Conservation (phyloP, 805 yeast species). For the Debaryomyces maramus region DNA sequence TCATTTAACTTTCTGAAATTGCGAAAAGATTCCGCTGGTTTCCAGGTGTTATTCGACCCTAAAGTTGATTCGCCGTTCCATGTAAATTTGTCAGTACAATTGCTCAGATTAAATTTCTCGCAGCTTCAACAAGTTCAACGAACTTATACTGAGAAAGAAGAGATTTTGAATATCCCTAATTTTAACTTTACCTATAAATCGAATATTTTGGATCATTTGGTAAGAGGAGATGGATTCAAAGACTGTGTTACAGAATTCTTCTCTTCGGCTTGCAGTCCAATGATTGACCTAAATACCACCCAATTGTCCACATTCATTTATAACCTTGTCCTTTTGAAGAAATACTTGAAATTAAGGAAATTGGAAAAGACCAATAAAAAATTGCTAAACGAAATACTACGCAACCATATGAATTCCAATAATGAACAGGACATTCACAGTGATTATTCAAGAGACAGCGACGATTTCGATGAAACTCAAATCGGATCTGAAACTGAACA, state of each 20-base stretch:
- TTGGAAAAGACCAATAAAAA: conserved; percentile 7
- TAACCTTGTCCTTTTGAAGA: conserved; percentile 31
- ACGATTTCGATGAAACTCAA: conserved; percentile 5
- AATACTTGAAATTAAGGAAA: conserved; percentile 23
- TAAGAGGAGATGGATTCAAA: conserved; percentile 36
- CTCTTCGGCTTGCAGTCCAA: conserved; percentile 38
- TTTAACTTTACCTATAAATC: conserved; percentile 35
- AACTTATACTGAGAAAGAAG: conserved; percentile 17
- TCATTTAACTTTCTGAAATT: conserved; percentile 25
- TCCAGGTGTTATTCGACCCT: conserved; percentile 36
- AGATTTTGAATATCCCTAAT: conserved; percentile 36
- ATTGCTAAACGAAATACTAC: neutral
- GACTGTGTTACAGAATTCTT: conserved; percentile 38
- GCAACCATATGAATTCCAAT: neutral
- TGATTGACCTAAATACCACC: conserved; percentile 35
- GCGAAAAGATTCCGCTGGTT: conserved; percentile 34
- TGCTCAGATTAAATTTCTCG: conserved; percentile 27
- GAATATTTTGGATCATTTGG: conserved; percentile 33
- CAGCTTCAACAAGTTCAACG: conserved; percentile 5
- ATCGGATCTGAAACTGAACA: conserved; percentile 11
- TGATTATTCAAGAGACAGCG: no score
- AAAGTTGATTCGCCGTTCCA: conserved; percentile 33
- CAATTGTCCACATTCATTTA: conserved; percentile 34
- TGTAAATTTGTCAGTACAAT: conserved; percentile 31
- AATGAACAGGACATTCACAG: neutral